Conservation (phyloP, 1,284 basidiomycete genomes). For the Melampsora americana region DNA sequence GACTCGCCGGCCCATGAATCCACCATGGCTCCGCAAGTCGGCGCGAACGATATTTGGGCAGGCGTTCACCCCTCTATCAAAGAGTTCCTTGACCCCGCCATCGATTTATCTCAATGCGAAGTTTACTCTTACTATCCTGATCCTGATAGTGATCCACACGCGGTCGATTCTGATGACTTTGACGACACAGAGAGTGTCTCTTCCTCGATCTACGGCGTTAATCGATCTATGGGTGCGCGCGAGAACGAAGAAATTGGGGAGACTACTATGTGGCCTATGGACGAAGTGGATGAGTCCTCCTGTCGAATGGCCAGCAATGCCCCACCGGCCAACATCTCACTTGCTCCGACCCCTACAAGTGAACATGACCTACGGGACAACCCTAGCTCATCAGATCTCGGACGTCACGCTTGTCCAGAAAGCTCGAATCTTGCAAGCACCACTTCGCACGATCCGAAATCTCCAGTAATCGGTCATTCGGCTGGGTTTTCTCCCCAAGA, state of each 20-base stretch:
- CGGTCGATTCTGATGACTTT: slow-evolving; percentile 60
- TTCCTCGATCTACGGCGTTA: slow-evolving; percentile 29
- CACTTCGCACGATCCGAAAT: background rate
- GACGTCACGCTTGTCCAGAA: background rate
- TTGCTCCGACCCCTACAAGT: background rate
- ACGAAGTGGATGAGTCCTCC: slow-evolving; percentile 14
- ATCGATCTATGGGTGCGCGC: background rate
- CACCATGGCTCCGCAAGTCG: slow-evolving; percentile 13
- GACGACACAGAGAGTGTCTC: slow-evolving; percentile 56
- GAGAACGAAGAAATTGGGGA: slow-evolving; percentile 6
- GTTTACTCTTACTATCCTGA: slow-evolving; percentile 93
- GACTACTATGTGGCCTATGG: slow-evolving; percentile 21
- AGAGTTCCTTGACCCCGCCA: slow-evolving; percentile 81
- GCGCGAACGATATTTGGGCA: slow-evolving; percentile 54
- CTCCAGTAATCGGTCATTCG: slow-evolving; percentile 3
- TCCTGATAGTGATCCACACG: slow-evolving; percentile 90
- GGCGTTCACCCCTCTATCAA: slow-evolving; percentile 72
- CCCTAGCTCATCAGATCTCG: slow-evolving; percentile 4
- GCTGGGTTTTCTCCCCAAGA: no score
- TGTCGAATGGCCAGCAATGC: no score
- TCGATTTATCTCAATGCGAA: slow-evolving; percentile 86
- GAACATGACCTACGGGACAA: slow-evolving; percentile 5
- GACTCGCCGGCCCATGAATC: slow-evolving; percentile 44
- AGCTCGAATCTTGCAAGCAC: background rate
- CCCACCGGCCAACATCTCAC: slow-evolving; percentile 7